Percentiles rank a stretch among this genome's conserved stretches.
phyloP scores from a whole-genome alignment of 139 green algal species.

The Tetradesmus obliquus region DNA sequence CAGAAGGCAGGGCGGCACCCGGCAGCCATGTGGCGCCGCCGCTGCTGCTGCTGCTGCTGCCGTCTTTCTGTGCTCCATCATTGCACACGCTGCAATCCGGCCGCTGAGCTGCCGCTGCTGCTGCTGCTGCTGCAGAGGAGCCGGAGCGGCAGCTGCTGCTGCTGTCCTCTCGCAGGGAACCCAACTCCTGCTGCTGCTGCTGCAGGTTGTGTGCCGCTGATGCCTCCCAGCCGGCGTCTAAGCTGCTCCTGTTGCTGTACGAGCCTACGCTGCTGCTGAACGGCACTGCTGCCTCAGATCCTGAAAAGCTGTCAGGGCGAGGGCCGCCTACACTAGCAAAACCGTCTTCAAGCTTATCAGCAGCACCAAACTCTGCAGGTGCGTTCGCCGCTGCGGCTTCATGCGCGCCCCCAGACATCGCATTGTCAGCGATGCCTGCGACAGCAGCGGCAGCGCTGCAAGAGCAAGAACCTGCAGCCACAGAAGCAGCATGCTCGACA shows the following conservation, averaged over 20 bases:
- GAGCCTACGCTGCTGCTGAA: not conserved
- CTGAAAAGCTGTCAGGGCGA: not conserved
- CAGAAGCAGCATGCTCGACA: not conserved
- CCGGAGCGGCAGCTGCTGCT: not conserved
- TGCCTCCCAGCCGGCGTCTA: not conserved
- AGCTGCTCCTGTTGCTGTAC: not conserved
- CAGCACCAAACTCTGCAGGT: not conserved
- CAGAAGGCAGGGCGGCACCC: not conserved
- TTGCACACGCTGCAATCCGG: not conserved
- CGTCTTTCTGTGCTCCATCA: not conserved
- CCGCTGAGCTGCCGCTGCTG: not conserved
- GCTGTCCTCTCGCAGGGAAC: not conserved
- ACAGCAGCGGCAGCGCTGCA: not conserved
- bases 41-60: constrained; percentile 1
- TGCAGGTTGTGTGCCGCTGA: not conserved
- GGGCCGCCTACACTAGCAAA: not conserved
- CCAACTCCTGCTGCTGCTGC: not conserved
- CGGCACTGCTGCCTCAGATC: not conserved
- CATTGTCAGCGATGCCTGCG: not conserved
- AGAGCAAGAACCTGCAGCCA: not conserved
- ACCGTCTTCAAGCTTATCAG: not conserved
- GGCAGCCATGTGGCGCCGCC: not conserved
- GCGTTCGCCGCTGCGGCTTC: not conserved
- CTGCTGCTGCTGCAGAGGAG: not conserved
- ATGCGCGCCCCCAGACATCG: not conserved